Evolutionary conservation across 805 yeast species (phyloP).

Genomic region (Barnettozyma californica): DNA sequence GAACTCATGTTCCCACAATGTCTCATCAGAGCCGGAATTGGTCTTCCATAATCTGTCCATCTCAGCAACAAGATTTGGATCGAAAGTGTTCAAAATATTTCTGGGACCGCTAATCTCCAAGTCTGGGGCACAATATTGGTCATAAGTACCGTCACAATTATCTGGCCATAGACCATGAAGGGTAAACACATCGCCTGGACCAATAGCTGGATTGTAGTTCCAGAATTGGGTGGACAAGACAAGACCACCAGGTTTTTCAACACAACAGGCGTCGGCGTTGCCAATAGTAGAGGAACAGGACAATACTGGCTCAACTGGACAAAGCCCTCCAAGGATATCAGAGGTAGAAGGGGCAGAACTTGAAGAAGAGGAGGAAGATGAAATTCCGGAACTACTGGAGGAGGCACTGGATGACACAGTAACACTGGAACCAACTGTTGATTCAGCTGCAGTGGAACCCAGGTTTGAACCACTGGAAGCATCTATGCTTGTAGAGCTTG

Average conservation of each 20-base stretch:
- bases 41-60: conserved; percentile 71
- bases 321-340: conserved; percentile 17
- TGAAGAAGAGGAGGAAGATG: neutral
- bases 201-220: conserved; percentile 75
- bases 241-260: conserved; percentile 81
- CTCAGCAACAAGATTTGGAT: conserved; percentile 45
- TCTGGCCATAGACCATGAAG: conserved; percentile 89
- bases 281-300: conserved; percentile 55
- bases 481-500: too few relatives aligned
- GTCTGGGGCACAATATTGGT: conserved; percentile 66
- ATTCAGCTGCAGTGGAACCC: too few relatives aligned
- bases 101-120: conserved; percentile 45
- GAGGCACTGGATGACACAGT: neutral
- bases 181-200: conserved; percentile 67
- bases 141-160: conserved; percentile 74
- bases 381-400: too few relatives aligned
- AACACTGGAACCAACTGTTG: conserved; percentile 2
- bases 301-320: conserved; percentile 54
- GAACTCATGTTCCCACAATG: conserved; percentile 18
- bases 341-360: neutral
- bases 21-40: conserved; percentile 52
- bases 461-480: too few relatives aligned
- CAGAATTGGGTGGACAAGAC: conserved; percentile 85
- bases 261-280: conserved; percentile 66
- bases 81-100: conserved; percentile 41